Base-by-base conservation (phyloP, 371 early-diverging fungal species). In the Apophysomyces trapeziformis region DNA sequence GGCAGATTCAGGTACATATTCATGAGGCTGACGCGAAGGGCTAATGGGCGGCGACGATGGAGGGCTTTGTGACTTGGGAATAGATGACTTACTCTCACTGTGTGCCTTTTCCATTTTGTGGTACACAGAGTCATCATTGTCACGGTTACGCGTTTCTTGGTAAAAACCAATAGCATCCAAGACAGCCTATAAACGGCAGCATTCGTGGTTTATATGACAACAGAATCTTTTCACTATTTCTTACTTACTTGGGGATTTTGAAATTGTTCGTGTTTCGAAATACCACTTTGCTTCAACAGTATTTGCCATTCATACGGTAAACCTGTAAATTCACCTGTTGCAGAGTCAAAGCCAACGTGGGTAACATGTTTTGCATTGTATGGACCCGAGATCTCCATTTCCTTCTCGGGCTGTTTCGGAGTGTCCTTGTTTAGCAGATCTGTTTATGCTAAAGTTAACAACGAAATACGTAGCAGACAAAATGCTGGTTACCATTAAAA, bases 281-380 rank as follows among this genome's bases (percentile, higher is more conserved):
- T 98, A 58, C 98, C 97, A 57, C 97, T 92, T 67, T 94, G 91
- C 67, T 91, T 87, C 47, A 99, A 85, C 69, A 99, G 78, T 35
- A 86, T 83, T 59, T 95, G 93, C 99, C 99, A 99, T 74, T 95
- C 95, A 68, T 90, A 87, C 38, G 99, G 98, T 58, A 99, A 73
- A 16, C 99, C 99, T 56, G 94, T 94, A 68, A 95, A 95, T 80
- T 93, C 94, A 66, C 96, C 96, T n/a, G 96, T 93, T 50, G 91
- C 90, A 21, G 90, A 83, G 80, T 95, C 90, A 75, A 92, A 95
- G 7, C 96, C 96, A 67, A 95, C 96, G 72, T 96, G 99, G 12
- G 96, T 96, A 64, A 97, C 85, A 77, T 98, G 99, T 43, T 95
- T 92, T 12, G 97, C 94, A 74, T 97, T 97, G 78, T 95, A 98